Conservation (phyloP, 2,329 filamentous ascomycete species). For the Colletotrichum cereale region DNA sequence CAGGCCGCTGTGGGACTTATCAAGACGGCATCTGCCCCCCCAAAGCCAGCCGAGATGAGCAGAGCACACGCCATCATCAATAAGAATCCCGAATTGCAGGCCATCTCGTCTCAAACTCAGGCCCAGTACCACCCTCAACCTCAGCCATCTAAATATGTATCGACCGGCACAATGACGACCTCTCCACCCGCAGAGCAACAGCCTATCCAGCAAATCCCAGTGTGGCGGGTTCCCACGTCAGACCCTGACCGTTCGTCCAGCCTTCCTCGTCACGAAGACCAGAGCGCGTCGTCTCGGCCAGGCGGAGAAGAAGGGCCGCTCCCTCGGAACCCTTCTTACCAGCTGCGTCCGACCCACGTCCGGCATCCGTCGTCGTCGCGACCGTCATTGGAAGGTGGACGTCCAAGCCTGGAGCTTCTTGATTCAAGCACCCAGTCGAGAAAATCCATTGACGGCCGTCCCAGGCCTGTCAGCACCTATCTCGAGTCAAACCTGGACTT, state of each 20-base stretch:
- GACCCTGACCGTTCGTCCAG: conserved; percentile 47
- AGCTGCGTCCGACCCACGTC: conserved; percentile 45
- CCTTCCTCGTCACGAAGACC: conserved; percentile 45
- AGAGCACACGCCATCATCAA: conserved; percentile 74
- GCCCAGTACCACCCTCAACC: conserved; percentile 39
- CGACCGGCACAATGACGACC: conserved; percentile 84
- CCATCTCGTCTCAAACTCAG: conserved; percentile 62
- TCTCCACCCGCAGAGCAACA: conserved; percentile 66
- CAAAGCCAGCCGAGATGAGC: conserved; percentile 63
- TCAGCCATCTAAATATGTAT: conserved; percentile 56
- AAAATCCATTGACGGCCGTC: conserved; percentile 65
- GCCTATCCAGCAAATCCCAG: conserved; percentile 52
- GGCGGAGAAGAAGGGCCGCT: conserved; percentile 42
- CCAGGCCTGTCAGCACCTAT: conserved; percentile 84
- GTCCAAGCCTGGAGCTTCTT: conserved; percentile 73
- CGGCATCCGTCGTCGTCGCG: conserved; percentile 65
- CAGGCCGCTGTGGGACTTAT: conserved; percentile 46
- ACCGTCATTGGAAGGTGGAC: conserved; percentile 78
- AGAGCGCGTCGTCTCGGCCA: conserved; percentile 11
- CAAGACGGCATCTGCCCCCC: conserved; percentile 53
- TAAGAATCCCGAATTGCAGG: conserved; percentile 71
- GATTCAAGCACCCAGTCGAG: conserved; percentile 64
- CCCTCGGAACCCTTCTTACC: conserved; percentile 44
- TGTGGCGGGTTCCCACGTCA: conserved; percentile 42
- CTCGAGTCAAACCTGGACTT: conserved; percentile 87